These are phyloP conservation scores for Rhizophora apiculata DNA, from an alignment of 345 rosid genomes.

Conservation along the genomic window DNA sequence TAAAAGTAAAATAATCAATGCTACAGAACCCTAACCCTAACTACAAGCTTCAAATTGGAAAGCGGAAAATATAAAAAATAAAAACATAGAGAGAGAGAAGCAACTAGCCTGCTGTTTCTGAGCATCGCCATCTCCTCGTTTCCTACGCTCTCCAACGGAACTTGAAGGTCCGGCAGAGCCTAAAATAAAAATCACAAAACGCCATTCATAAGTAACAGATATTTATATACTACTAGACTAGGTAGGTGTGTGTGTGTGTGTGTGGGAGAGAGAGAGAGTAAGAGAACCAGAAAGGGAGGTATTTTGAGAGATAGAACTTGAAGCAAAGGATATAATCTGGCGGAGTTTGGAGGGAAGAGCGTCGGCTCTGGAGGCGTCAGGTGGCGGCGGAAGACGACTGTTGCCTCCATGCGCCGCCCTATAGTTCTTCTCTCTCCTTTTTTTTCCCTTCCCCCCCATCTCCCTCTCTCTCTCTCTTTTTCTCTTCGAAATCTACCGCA, in stretches of 20 bases:
- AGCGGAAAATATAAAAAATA: not conserved
- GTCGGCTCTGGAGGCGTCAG: slow-evolving; percentile 61
- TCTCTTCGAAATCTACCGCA: not conserved
- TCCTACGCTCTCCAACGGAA: slow-evolving; percentile 22
- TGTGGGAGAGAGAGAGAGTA: not conserved
- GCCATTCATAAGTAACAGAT: not conserved
- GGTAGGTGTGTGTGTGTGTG: too few species aligned
- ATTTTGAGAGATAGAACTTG: slow-evolving; percentile 26
- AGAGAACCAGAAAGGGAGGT: slow-evolving; percentile 7
- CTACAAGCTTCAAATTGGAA: not conserved
- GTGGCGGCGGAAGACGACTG: slow-evolving; percentile 81
- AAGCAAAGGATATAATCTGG: slow-evolving; percentile 47
- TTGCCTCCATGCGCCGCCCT: slow-evolving; percentile 74
- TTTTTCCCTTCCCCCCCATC: slow-evolving; percentile 85
- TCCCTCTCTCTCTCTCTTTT: slow-evolving; percentile 2
- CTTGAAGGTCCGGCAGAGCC: slow-evolving; percentile 25
- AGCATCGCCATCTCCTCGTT: slow-evolving; percentile 5
- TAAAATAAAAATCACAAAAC: slow-evolving; percentile 13
- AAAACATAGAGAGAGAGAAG: not conserved
- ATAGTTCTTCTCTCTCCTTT: slow-evolving; percentile 82
- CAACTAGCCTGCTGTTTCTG: slow-evolving; percentile 11
- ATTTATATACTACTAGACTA: not conserved
- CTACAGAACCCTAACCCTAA: not conserved
- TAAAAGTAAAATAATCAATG: not conserved
- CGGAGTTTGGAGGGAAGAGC: slow-evolving; percentile 84